These are phyloP conservation scores for Sporothrix pallida DNA, from an alignment of 2,329 filamentous ascomycete species.

Conservation along the genomic window DNA sequence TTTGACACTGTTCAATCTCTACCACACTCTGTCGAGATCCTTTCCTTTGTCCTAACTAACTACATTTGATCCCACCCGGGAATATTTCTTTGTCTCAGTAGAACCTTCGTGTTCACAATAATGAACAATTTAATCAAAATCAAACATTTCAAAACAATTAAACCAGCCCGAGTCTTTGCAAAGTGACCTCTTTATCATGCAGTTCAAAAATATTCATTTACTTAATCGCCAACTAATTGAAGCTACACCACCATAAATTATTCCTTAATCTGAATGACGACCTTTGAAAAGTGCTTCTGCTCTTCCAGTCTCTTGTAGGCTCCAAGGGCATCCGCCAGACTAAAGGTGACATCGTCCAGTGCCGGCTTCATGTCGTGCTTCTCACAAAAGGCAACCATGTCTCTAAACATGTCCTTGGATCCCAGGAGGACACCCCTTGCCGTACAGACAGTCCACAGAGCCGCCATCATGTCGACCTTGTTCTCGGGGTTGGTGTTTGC, in stretches of 20 bases:
- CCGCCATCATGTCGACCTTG: conserved; percentile 56
- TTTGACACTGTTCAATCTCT: too few relatives aligned
- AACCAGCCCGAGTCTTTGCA: neutral
- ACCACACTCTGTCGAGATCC: neutral
- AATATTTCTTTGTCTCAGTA: too few relatives aligned
- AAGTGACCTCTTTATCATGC: neutral
- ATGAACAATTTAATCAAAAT: too few relatives aligned
- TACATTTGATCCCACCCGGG: too few relatives aligned
- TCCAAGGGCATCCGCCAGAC: conserved; percentile 47
- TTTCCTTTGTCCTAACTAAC: neutral
- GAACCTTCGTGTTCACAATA: too few relatives aligned
- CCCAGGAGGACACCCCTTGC: conserved; percentile 52
- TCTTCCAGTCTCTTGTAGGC: conserved; percentile 63
- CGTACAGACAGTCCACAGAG: conserved; percentile 50
- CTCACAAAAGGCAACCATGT: conserved; percentile 53
- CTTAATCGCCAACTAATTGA: neutral
- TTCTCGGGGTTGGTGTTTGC: conserved; percentile 49
- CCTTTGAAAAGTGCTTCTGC: conserved; percentile 62
- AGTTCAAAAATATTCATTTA: neutral
- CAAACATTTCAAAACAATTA: too few relatives aligned
- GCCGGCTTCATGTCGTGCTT: conserved; percentile 52
- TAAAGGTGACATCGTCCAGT: conserved; percentile 48
- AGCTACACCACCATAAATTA: neutral
- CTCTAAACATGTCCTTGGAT: conserved; percentile 49
- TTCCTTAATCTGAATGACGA: conserved; percentile 50